phyloP scores from a whole-genome alignment of 2,329 filamentous ascomycete genomes.

The Colletotrichum somersetense region DNA sequence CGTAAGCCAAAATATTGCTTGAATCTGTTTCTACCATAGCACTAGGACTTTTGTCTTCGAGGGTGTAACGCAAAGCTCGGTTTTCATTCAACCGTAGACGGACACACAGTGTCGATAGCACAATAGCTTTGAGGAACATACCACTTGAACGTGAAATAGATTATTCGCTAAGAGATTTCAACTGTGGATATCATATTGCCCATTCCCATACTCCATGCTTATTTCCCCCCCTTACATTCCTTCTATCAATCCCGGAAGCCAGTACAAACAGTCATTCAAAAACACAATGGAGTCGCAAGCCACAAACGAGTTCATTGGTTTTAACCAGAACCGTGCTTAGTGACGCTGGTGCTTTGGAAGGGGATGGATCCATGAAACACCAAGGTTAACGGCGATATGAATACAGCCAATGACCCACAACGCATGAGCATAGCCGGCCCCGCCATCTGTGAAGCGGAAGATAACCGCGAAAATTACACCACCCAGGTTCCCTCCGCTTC shows the following conservation, averaged over 20 bases:
- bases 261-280: background rate
- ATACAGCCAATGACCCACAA: slow-evolving; percentile 89
- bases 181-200: slow-evolving; percentile 36
- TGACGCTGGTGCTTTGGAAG: slow-evolving; percentile 63
- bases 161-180: slow-evolving; percentile 8
- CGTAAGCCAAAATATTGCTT: background rate
- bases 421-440: slow-evolving; percentile 74
- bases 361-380: slow-evolving; percentile 68
- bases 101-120: background rate
- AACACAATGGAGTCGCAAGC: background rate
- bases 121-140: background rate
- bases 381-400: slow-evolving; percentile 76
- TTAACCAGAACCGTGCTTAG: background rate
- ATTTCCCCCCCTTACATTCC: background rate
- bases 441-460: slow-evolving; percentile 78
- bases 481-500: slow-evolving; percentile 85
- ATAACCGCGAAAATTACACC: slow-evolving; percentile 87
- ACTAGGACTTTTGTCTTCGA: too few relatives aligned
- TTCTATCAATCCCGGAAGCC: background rate
- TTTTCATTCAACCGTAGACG: too few relatives aligned
- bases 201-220: slow-evolving; percentile 30
- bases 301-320: background rate
- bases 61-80: background rate
- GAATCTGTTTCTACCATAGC: background rate
- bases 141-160: background rate